Evolutionary conservation across 1,284 basidiomycete genomes (phyloP).

Genomic region (Heterobasidion irregulare): DNA sequence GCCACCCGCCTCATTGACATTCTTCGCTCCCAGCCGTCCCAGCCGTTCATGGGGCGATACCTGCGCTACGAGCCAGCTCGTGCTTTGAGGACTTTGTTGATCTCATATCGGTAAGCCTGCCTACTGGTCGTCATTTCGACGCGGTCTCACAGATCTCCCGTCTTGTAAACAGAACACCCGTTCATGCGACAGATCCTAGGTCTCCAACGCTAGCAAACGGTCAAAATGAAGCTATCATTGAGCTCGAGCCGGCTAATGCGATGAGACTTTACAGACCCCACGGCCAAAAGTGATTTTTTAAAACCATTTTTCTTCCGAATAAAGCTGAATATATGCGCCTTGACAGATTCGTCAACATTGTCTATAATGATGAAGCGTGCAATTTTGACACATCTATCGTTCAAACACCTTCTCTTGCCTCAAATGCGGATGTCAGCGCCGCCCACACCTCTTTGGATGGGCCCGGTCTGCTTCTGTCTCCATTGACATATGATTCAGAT

Average conservation of each 20-base stretch:
- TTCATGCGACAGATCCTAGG: background rate
- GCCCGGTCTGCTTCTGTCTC: conserved; percentile 40
- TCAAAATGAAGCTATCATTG: background rate
- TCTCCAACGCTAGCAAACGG: background rate
- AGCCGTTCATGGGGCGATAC: conserved; percentile 57
- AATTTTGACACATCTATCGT: conserved; percentile 5
- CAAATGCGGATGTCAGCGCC: conserved; percentile 2
- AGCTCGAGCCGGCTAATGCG: conserved; percentile 36
- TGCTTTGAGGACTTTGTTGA: conserved; percentile 61
- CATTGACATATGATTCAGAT: conserved; percentile 48
- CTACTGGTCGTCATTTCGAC: background rate
- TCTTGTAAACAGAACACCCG: background rate
- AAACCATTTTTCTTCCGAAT: background rate
- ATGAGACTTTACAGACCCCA: conserved; percentile 40
- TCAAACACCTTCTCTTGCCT: background rate
- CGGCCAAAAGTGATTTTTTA: conserved; percentile 31
- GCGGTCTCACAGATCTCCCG: background rate
- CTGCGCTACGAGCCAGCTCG: conserved; percentile 72
- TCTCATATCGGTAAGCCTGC: conserved; percentile 58
- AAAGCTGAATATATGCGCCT: conserved; percentile 5
- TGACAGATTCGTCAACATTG: conserved; percentile 40
- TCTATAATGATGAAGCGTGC: conserved; percentile 48
- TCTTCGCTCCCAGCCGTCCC: conserved; percentile 44
- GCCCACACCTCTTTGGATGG: conserved; percentile 19
- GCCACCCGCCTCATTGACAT: conserved; percentile 52